Evolutionary conservation across 2,329 filamentous ascomycete genomes (phyloP), one percentile per base, ranked within the genome.

Genomic region (Taxawa tesnikishii): DNA sequence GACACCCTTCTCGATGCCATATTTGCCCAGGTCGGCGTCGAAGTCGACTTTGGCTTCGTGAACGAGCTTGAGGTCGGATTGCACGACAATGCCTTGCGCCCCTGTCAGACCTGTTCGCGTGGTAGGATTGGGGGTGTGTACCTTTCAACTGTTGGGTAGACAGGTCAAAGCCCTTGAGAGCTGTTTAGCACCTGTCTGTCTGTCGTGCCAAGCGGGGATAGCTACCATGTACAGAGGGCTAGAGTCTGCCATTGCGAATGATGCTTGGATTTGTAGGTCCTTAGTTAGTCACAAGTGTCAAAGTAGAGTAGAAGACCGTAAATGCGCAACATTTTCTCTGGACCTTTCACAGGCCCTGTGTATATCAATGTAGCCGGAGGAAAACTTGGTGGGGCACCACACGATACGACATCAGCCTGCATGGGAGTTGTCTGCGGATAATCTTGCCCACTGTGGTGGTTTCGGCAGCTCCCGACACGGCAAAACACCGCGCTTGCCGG

Each of bases 131-230:
- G 23, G 4, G 24, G 23, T 14, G 15, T n/a, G 19, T n/a, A 23
- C 83, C 87, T 70, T 98, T 96, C 36, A 96, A 70, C 56, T 96
- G 88, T 58, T 96, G 90, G 36, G 90, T 96, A 26, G 87, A 94
- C 38, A 96, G 77, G 61, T 98, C 90, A 56, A 96, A 87, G 38
- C 90, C 90, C 50, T 40, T 18, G 17, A 4, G 15, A 15, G 9
- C 51, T 14, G 18, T 26, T 31, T 23, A 26, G 12, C 12, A 35
- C 11, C 13, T 23, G 19, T 8, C n/a, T 8, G 19, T 8, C 19
- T 13, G 14, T 12, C 21, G 17, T 26, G 21, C 27, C 26, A 18
- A 21, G 25, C 17, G 18, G 10, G 14, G 28, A 12, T 17, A 15
- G 15, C 21, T 26, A 32, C 33, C 19, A 36, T 36, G 10, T 36